Conservation (phyloP, 148 eudicot genomes). For the Drosera capensis region DNA sequence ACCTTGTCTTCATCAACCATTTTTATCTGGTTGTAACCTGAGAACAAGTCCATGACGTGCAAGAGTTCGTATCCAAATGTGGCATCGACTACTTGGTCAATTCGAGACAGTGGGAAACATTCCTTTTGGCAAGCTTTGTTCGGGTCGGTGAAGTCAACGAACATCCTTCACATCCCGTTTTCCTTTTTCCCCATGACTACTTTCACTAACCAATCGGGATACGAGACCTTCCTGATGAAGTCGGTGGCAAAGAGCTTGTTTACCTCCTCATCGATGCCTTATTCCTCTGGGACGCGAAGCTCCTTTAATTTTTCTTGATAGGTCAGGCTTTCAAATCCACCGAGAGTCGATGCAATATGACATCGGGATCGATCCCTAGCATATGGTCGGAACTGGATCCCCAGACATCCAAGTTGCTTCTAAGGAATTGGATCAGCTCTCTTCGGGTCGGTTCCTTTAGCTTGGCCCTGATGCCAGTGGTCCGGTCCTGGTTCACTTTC, state of each 20-base stretch:
- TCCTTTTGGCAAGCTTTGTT: not conserved
- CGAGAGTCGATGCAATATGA: too few relatives aligned
- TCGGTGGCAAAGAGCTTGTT: not conserved
- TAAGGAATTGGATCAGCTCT: too few relatives aligned
- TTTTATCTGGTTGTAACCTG: not conserved
- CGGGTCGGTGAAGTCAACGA: not conserved
- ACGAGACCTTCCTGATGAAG: not conserved
- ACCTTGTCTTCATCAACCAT: too few relatives aligned
- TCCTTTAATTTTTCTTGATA: too few relatives aligned
- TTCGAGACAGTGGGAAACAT: not conserved
- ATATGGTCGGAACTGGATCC: too few relatives aligned
- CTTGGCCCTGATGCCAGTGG: too few relatives aligned
- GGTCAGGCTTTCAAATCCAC: too few relatives aligned
- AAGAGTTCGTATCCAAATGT: not conserved
- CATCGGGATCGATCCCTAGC: too few relatives aligned
- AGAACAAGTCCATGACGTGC: not conserved
- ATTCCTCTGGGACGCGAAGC: too few relatives aligned
- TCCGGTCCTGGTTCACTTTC: too few relatives aligned
- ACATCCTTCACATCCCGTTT: not conserved
- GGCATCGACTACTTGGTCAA: not conserved
- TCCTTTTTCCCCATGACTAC: not conserved
- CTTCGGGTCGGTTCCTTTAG: too few relatives aligned
- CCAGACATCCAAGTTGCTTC: too few relatives aligned
- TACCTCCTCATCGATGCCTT: not conserved
- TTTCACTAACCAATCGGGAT: not conserved